These are phyloP conservation scores for Croton setiger DNA, from an alignment of 441 rosid genomes.

Conservation along the genomic window DNA sequence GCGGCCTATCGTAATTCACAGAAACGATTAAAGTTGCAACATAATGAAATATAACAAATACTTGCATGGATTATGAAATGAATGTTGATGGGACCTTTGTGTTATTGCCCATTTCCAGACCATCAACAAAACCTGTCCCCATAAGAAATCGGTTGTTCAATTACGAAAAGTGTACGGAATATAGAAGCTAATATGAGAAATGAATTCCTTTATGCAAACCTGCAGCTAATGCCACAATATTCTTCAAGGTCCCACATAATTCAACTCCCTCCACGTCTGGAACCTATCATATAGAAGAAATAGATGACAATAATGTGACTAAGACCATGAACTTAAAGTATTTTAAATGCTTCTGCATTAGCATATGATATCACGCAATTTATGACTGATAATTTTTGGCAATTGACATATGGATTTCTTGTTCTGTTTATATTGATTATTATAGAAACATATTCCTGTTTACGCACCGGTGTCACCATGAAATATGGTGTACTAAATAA, in stretches of 20 bases:
- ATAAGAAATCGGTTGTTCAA: conserved; percentile 14
- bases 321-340: background rate
- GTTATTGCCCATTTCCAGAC: conserved; percentile 95
- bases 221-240: conserved; percentile 90
- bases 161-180: background rate
- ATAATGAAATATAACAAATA: background rate
- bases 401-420: background rate
- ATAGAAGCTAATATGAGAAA: background rate
- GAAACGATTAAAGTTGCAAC: conserved; percentile 4
- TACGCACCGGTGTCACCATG: conserved; percentile 83
- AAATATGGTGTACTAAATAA: conserved; percentile 81
- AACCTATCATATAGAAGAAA: conserved; percentile 39
- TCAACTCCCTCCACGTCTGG: conserved; percentile 97
- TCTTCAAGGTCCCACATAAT: conserved; percentile 93
- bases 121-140: conserved; percentile 86
- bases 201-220: conserved; percentile 35
- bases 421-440: too few species aligned
- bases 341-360: background rate
- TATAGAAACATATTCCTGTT: background rate
- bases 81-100: conserved; percentile 54
- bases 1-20: conserved; percentile 63
- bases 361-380: background rate
- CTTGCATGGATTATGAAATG: background rate
- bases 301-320: background rate
- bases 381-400: background rate